A percentile compares a stretch with the other conserved stretches of the same genome.
Evolutionary conservation across 441 rosid genomes (phyloP).

Genomic region (Gossypium gossypioides): DNA sequence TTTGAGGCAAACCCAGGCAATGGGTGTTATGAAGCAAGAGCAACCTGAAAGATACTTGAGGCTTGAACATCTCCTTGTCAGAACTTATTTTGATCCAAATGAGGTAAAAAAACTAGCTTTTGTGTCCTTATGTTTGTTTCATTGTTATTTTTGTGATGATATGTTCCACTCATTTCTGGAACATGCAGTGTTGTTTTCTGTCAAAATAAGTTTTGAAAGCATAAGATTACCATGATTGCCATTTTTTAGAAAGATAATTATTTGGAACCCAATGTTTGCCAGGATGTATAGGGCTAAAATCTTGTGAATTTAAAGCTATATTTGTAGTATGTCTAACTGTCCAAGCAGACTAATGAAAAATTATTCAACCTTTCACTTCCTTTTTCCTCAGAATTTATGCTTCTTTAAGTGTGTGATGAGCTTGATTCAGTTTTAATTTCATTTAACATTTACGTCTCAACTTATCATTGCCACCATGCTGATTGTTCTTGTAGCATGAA

Average conservation of each 20-base stretch:
- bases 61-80: slow-evolving; percentile 91
- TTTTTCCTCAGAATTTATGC: background rate
- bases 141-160: background rate
- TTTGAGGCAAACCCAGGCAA: slow-evolving; percentile 93
- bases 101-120: slow-evolving; percentile 47
- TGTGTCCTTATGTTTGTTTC: background rate
- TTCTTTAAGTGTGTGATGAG: background rate
- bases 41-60: slow-evolving; percentile 96
- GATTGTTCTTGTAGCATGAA: background rate
- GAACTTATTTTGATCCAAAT: slow-evolving; percentile 93
- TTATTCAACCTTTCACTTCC: background rate
- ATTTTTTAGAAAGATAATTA: background rate
- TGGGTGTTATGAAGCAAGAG: slow-evolving; percentile 99
- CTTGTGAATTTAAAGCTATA: background rate
- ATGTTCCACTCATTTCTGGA: background rate
- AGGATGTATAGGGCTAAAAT: background rate
- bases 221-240: background rate
- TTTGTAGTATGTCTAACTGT: background rate
- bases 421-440: background rate
- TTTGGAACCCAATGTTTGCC: background rate
- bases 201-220: slow-evolving; percentile 7
- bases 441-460: background rate
- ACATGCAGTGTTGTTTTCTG: background rate
- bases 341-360: background rate
- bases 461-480: background rate